A percentile compares a stretch with the other conserved stretches of the same genome.
Conservation (phyloP, 176 grass and related monocot species). For the Leersia perrieri region DNA sequence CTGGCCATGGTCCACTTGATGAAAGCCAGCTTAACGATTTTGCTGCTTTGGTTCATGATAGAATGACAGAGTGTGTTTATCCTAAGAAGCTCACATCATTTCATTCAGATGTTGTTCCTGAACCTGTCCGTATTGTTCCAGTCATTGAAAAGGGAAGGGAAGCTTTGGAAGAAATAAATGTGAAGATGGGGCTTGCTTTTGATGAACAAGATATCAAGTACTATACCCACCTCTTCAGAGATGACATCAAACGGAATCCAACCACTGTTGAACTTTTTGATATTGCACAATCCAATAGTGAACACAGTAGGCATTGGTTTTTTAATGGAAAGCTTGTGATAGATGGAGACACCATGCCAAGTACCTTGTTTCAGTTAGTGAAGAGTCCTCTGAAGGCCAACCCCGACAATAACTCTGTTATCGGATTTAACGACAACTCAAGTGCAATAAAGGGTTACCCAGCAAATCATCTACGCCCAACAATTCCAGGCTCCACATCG, state of each 20-base stretch:
- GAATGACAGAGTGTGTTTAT: slow-evolving; percentile 92
- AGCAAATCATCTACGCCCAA: slow-evolving; percentile 68
- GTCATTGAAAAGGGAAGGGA: slow-evolving; percentile 70
- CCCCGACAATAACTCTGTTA: slow-evolving; percentile 67
- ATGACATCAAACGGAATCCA: slow-evolving; percentile 83
- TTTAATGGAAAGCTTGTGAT: slow-evolving; percentile 84
- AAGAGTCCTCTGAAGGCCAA: slow-evolving; percentile 81
- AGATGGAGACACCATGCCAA: slow-evolving; percentile 67
- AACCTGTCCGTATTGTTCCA: slow-evolving; percentile 59
- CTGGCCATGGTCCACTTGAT: slow-evolving; percentile 50
- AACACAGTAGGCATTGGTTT: slow-evolving; percentile 92
- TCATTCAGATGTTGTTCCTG: slow-evolving; percentile 51
- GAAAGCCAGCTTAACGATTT: slow-evolving; percentile 64
- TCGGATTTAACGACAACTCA: slow-evolving; percentile 92
- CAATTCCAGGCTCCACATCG: slow-evolving; percentile 47
- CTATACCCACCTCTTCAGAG: slow-evolving; percentile 76
- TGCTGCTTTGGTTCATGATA: slow-evolving; percentile 70
- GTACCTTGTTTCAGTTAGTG: slow-evolving; percentile 84
- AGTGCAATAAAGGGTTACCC: slow-evolving; percentile 80
- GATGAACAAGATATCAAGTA: slow-evolving; percentile 93
- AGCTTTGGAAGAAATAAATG: slow-evolving; percentile 90
- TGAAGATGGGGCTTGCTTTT: slow-evolving; percentile 86
- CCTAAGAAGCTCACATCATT: slow-evolving; percentile 65
- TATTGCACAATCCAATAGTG: slow-evolving; percentile 86
- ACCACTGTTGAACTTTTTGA: slow-evolving; percentile 92